phyloP scores from a whole-genome alignment of 805 yeast species.

The Candida ovalis region DNA sequence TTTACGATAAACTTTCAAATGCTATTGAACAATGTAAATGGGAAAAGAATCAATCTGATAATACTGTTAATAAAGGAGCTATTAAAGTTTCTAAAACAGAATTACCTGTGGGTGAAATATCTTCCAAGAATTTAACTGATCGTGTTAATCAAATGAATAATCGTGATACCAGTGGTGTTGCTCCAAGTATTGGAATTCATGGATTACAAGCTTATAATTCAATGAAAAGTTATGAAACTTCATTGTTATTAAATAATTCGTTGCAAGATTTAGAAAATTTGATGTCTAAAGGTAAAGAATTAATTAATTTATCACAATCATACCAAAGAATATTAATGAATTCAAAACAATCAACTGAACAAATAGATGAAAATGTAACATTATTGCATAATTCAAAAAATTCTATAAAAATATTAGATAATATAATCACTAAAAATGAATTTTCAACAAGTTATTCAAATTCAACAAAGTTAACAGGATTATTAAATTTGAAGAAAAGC shows the following conservation, averaged over 20 bases:
- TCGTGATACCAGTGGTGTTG: background rate
- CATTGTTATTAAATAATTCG: constrained; percentile 60
- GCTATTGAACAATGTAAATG: constrained; percentile 50
- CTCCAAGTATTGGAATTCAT: constrained; percentile 56
- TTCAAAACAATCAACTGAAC: constrained; percentile 9
- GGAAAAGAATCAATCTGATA: constrained; percentile 28
- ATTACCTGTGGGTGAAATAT: background rate
- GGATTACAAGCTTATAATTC: constrained; percentile 61
- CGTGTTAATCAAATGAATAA: background rate
- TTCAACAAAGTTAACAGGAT: constrained; percentile 18
- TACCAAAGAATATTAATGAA: constrained; percentile 30
- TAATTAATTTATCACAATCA: constrained; percentile 53
- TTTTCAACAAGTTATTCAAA: constrained; percentile 20
- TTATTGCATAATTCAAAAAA: constrained; percentile 28
- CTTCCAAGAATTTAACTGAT: constrained; percentile 3
- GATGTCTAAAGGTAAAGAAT: constrained; percentile 74
- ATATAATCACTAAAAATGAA: constrained; percentile 27
- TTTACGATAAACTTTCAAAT: constrained; percentile 43
- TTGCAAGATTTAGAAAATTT: constrained; percentile 72
- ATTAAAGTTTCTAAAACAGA: constrained; percentile 14
- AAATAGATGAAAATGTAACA: constrained; percentile 23
- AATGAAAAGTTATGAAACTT: constrained; percentile 52
- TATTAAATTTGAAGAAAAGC: constrained; percentile 16
- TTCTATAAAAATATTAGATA: constrained; percentile 26
- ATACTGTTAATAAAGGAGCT: constrained; percentile 35